Conservation (phyloP, 345 rosid genomes). For the Firmiana major region DNA sequence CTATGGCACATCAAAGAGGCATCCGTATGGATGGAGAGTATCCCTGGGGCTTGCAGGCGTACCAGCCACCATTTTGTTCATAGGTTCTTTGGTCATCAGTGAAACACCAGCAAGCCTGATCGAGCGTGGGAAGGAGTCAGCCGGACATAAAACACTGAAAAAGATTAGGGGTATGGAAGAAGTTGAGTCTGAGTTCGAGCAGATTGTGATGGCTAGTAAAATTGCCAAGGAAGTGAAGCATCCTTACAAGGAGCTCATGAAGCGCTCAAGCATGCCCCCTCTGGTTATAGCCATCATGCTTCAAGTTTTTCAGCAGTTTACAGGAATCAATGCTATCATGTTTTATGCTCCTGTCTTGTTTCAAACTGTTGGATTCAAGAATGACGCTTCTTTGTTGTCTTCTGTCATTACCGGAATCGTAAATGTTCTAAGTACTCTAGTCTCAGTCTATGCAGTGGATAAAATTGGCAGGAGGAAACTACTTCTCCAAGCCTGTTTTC, state of each 20-base stretch:
- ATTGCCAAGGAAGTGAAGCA: conserved; percentile 37
- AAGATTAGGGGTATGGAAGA: conserved; percentile 50
- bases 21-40: conserved; percentile 52
- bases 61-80: conserved; percentile 42
- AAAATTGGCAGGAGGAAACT: conserved; percentile 33
- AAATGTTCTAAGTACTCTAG: conserved; percentile 41
- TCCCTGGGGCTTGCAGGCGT: conserved; percentile 50
- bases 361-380: conserved; percentile 62
- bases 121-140: conserved; percentile 31
- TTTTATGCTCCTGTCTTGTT: conserved; percentile 56
- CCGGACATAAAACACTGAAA: conserved; percentile 34
- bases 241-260: conserved; percentile 39
- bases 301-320: conserved; percentile 61
- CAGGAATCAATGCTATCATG: conserved; percentile 57
- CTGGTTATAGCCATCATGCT: conserved; percentile 43
- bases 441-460: conserved; percentile 32
- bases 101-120: conserved; percentile 66
- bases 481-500: conserved; percentile 43
- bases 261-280: conserved; percentile 46
- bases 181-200: conserved; percentile 39
- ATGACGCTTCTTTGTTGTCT: conserved; percentile 49
- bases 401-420: conserved; percentile 54
- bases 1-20: conserved; percentile 34
- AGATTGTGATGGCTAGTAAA: conserved; percentile 39
- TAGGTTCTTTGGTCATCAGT: conserved; percentile 48